Conservation (phyloP, 2,329 filamentous ascomycete genomes). For the Aspergillus alliaceus region DNA sequence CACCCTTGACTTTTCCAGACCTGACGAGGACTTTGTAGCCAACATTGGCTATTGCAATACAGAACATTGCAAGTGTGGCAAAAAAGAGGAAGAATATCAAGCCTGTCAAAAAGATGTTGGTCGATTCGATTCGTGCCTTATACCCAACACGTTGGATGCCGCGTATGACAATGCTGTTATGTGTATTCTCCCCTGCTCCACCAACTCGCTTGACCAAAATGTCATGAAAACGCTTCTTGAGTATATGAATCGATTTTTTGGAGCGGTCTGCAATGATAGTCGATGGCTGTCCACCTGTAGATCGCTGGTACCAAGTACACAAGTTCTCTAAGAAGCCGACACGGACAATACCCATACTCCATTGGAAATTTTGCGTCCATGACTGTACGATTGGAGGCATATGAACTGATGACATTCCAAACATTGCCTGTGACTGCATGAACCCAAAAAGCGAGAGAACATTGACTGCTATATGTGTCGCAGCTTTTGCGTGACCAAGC, state of each 20-base stretch:
- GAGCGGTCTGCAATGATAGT: slow-evolving; percentile 72
- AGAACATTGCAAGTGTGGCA: slow-evolving; percentile 69
- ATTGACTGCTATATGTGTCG: slow-evolving; percentile 88
- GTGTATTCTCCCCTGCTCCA: slow-evolving; percentile 46
- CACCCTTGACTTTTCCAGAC: slow-evolving; percentile 76
- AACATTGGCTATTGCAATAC: slow-evolving; percentile 77
- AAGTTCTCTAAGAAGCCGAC: slow-evolving; percentile 83
- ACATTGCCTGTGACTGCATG: slow-evolving; percentile 89
- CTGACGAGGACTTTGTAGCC: slow-evolving; percentile 72
- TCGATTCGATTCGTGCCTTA: slow-evolving; percentile 76
- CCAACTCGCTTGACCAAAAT: slow-evolving; percentile 25
- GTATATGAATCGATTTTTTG: slow-evolving; percentile 75
- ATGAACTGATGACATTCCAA: slow-evolving; percentile 78
- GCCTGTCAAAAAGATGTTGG: slow-evolving; percentile 91
- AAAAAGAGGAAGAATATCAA: slow-evolving; percentile 86
- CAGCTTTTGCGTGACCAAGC: slow-evolving; percentile 86
- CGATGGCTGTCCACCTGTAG: slow-evolving; percentile 81
- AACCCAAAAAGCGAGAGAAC: slow-evolving; percentile 88
- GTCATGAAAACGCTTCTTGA: slow-evolving; percentile 59
- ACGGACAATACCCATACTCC: slow-evolving; percentile 92
- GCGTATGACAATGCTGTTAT: slow-evolving; percentile 57
- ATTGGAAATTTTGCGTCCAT: slow-evolving; percentile 97
- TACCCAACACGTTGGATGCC: slow-evolving; percentile 90
- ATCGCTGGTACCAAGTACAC: slow-evolving; percentile 91
- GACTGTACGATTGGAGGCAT: slow-evolving; percentile 84